Conservation (phyloP, 768 basidiomycete species). For the Suillus hirtellus region DNA sequence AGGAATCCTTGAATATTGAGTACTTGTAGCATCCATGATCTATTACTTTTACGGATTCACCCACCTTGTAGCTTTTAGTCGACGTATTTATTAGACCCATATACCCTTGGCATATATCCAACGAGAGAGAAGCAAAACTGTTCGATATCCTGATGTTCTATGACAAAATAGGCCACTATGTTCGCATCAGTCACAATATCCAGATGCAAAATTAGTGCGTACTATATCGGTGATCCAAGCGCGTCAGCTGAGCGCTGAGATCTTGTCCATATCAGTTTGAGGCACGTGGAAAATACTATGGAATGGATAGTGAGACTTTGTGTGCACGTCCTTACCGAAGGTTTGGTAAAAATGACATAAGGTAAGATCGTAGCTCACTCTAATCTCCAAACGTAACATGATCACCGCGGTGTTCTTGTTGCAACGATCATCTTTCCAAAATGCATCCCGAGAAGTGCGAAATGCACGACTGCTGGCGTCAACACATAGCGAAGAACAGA, state of each 20-base stretch:
- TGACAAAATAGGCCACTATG: not conserved
- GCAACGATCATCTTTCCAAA: not conserved
- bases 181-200: not conserved
- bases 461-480: not conserved
- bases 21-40: not conserved
- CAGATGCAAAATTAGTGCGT: not conserved
- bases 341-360: not conserved
- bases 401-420: not conserved
- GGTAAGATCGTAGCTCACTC: not conserved
- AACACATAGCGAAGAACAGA: not conserved
- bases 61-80: not conserved
- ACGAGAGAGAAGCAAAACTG: not conserved
- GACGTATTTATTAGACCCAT: not conserved
- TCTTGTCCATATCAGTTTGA: not conserved
- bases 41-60: not conserved
- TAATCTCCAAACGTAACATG: too few species aligned
- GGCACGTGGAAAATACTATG: not conserved
- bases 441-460: not conserved
- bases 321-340: not conserved
- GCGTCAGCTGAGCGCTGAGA: not conserved
- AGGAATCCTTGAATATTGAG: not conserved
- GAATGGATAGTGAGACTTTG: not conserved
- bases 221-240: too few species aligned
- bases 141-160: not conserved
- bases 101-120: not conserved